Percentiles rank a stretch among this genome's conserved stretches.
These are phyloP conservation scores for Sporisorium iseilematis-ciliati DNA, from an alignment of 1,284 basidiomycete species.

Conservation along the genomic window DNA sequence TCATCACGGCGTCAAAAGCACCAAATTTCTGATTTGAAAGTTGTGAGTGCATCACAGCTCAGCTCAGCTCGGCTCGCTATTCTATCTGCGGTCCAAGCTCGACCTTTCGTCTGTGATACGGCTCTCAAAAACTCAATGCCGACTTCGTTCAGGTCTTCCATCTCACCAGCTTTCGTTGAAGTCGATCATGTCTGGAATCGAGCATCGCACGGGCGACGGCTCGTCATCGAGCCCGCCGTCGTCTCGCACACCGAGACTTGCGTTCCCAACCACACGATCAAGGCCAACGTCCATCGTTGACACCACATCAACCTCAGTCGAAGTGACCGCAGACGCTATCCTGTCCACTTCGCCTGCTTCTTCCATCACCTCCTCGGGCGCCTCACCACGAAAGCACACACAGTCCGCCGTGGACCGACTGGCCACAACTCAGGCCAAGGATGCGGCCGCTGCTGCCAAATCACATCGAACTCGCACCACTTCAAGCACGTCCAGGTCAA, in stretches of 20 bases:
- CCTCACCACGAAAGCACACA: conserved; percentile 40
- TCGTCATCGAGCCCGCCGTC: conserved; percentile 27
- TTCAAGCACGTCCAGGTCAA: conserved; percentile 40
- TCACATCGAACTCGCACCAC: conserved; percentile 31
- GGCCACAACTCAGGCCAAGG: conserved; percentile 34
- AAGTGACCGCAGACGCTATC: conserved; percentile 24
- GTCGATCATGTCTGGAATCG: conserved; percentile 21
- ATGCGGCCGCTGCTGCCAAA: conserved; percentile 42
- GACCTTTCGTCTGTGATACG: not conserved
- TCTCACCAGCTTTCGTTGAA: not conserved
- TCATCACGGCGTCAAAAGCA: not conserved
- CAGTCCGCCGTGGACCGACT: conserved; percentile 38
- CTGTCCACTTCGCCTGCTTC: conserved; percentile 46
- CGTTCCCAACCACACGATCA: conserved; percentile 38
- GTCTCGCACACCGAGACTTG: conserved; percentile 29
- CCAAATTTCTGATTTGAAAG: not conserved
- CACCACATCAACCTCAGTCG: conserved; percentile 22
- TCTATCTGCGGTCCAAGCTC: not conserved
- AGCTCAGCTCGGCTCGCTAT: conserved; percentile 1
- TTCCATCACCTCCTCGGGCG: conserved; percentile 29
- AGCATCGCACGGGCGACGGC: conserved; percentile 12
- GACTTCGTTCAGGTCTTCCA: not conserved
- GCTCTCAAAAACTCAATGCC: not conserved
- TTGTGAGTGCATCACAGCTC: not conserved
- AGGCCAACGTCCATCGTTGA: conserved; percentile 47